Base-by-base conservation (phyloP, 208 protist species). In the Wallacemonas sp. region DNA sequence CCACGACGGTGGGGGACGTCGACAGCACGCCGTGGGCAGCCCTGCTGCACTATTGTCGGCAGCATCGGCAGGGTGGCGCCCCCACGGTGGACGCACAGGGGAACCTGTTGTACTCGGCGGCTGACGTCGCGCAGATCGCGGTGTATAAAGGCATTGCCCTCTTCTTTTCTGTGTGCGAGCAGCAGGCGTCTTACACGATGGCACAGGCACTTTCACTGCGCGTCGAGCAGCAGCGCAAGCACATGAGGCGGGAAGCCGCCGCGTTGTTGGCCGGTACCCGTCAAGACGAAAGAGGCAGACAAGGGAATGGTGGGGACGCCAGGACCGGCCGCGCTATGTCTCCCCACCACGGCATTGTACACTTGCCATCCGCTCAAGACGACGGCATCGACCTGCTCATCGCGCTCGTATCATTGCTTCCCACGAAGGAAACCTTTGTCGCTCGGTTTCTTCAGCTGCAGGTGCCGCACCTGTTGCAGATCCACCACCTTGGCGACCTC, bases 401-500 rank as follows among this genome's bases (percentile, higher is more conserved):
- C n/a, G 82, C 86, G 26, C 78, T 94, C 39, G 76, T 72, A 33
- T 81, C 85, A 0, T 66, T 94, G 21, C 78, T 91, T 1, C 76
- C 73, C 45, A 77, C 72, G 6, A 73, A 73, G 34, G 85, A 91
- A 61, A 55, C 79, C 42, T 88, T 94, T 63, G 72, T 89, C 4
- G 39, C 70, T 19, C 76, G 71, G 34, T 81, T 87, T 27, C 78
- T 77, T 36, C 79, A 76, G 26, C 70, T 84, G 27, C 52, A 91
- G 10, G 84, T 79, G 8, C 75, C 77, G 2, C 67, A 71, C 24
- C 66, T 89, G 24, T 72, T 93, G 61, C 61, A 42, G 37, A 55
- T 74, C 57, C 66, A 57, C 37, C 45, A 62, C 21, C 4, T 58
- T 1, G 45, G 29, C n/a, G 77, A 80, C 12, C 33, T 85, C 27